These are phyloP conservation scores for Daldinia caldariorum DNA, from an alignment of 495 filamentous ascomycete genomes.

Conservation along the genomic window DNA sequence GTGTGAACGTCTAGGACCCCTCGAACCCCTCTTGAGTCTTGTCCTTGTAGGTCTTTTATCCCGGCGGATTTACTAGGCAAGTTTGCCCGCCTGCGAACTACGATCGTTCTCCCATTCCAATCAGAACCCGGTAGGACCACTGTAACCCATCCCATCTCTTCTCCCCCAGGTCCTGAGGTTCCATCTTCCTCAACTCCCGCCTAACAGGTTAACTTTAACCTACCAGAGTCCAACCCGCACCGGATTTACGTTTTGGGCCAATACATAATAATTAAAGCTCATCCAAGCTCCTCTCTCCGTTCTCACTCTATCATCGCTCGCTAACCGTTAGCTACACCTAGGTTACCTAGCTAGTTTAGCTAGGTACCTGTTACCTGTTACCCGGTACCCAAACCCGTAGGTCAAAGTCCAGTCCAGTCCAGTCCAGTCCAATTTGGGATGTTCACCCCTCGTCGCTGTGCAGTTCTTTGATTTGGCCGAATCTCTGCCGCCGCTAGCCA, in stretches of 20 bases:
- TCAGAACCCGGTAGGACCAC: slow-evolving; percentile 30
- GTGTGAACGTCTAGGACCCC: slow-evolving; percentile 27
- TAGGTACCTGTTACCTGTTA: no score
- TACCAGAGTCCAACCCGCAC: slow-evolving; percentile 9
- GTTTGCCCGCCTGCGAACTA: slow-evolving; percentile 38
- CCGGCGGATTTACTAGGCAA: slow-evolving; percentile 10
- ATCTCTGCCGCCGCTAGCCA: slow-evolving; percentile 42
- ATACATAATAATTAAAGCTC: slow-evolving; percentile 23
- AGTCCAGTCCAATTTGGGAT: slow-evolving; percentile 7
- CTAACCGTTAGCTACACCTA: neutral
- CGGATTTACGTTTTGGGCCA: slow-evolving; percentile 22
- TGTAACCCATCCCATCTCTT: slow-evolving; percentile 28
- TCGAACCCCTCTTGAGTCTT: slow-evolving; percentile 1
- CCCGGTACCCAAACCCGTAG: neutral
- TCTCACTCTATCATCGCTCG: neutral
- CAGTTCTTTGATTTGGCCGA: slow-evolving; percentile 44
- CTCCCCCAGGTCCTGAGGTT: slow-evolving; percentile 20
- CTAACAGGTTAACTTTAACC: slow-evolving; percentile 17
- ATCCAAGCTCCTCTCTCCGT: neutral
- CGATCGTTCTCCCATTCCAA: slow-evolving; percentile 39
- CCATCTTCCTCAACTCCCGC: slow-evolving; percentile 21
- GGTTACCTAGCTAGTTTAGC: no score
- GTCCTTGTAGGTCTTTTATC: slow-evolving; percentile 21
- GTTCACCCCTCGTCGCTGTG: slow-evolving; percentile 28
- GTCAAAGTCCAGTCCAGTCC: neutral